Evolutionary conservation across 2,329 filamentous ascomycete species (phyloP).

Genomic region (Cladophialophora psammophila): DNA sequence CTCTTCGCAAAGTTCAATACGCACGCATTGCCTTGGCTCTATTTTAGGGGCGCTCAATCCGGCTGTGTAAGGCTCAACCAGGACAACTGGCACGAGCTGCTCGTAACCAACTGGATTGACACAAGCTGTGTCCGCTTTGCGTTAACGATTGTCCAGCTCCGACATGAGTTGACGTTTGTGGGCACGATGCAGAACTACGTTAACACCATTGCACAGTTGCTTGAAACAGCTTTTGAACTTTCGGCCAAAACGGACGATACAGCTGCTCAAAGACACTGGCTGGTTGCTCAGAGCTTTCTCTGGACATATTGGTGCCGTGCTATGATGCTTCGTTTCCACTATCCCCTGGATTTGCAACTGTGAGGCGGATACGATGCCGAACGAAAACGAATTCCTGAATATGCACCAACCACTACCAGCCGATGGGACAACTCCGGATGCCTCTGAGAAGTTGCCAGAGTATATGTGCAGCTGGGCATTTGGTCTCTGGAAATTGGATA

Average conservation of each 20-base stretch:
- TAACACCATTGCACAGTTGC: background rate
- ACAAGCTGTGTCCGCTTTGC: background rate
- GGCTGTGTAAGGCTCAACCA: background rate
- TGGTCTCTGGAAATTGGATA: background rate
- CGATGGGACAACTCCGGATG: background rate
- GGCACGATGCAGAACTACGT: background rate
- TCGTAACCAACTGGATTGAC: background rate
- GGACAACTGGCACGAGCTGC: background rate
- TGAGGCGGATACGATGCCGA: constrained; percentile 4
- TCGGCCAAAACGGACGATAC: background rate
- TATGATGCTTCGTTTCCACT: constrained; percentile 1
- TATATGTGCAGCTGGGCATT: constrained; percentile 2
- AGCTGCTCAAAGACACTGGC: background rate
- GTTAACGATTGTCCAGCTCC: background rate
- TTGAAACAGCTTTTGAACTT: background rate
- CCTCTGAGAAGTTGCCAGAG: background rate
- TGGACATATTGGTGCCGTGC: background rate
- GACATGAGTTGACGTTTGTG: background rate
- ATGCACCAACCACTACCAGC: background rate
- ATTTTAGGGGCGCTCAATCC: background rate
- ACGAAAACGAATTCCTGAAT: background rate
- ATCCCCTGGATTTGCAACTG: background rate
- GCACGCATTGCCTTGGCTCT: background rate
- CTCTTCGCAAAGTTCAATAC: background rate
- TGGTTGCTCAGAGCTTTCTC: background rate